Evolutionary conservation across 257 asterid genomes (phyloP).

Genomic region (Nicotiana undulata): DNA sequence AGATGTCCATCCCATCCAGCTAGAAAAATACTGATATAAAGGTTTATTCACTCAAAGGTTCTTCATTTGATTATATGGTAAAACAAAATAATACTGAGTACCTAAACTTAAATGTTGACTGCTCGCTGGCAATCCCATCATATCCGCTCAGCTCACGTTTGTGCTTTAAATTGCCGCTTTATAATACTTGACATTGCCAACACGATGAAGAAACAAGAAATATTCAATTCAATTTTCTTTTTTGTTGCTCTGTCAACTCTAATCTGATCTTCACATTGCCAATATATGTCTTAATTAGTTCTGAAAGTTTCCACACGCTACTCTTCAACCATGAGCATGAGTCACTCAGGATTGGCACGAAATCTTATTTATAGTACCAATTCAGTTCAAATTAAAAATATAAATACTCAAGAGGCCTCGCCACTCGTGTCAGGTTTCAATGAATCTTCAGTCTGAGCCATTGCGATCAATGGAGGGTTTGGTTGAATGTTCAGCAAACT

Average conservation of each 20-base stretch:
- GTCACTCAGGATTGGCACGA: background rate
- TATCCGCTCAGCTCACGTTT: background rate
- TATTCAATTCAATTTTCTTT: background rate
- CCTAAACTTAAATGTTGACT: background rate
- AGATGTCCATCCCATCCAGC: background rate
- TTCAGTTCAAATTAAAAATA: background rate
- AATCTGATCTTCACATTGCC: background rate
- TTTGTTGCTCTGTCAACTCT: background rate
- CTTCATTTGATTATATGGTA: background rate
- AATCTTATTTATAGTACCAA: background rate
- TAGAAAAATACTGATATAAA: background rate
- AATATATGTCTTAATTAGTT: background rate
- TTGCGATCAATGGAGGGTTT: background rate
- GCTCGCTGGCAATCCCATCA: background rate
- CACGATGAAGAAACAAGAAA: background rate
- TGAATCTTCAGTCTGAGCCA: background rate
- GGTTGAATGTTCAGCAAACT: conserved; percentile 22
- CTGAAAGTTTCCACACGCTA: background rate
- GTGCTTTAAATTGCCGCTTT: background rate
- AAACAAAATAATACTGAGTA: background rate
- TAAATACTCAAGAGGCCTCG: background rate
- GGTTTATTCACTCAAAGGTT: background rate
- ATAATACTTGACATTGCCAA: background rate
- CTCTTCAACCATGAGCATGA: background rate
- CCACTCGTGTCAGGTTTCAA: background rate